Evolutionary conservation across 495 filamentous ascomycete genomes (phyloP).

Genomic region (Penicillium chermesinum): DNA sequence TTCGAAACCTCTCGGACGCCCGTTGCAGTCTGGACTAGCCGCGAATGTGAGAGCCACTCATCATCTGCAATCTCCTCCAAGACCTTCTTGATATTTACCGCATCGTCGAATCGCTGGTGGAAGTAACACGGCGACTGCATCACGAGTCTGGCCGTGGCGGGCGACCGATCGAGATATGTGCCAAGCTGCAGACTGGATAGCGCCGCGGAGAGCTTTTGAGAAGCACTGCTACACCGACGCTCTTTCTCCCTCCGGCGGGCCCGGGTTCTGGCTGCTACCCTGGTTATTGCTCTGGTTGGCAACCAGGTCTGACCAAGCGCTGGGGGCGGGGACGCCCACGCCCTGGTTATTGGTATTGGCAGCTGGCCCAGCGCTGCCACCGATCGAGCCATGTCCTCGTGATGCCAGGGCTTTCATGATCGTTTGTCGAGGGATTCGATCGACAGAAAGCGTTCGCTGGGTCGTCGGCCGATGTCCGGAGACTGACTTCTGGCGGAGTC

Average conservation of each 20-base stretch:
- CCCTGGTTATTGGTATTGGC: constrained; percentile 42
- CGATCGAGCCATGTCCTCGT: constrained; percentile 48
- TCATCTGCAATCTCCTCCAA: constrained; percentile 89
- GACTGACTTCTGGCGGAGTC: constrained; percentile 39
- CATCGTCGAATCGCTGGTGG: constrained; percentile 92
- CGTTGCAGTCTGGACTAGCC: constrained; percentile 89
- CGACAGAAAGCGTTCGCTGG: constrained; percentile 58
- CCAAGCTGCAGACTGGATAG: constrained; percentile 55
- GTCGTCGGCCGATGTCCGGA: constrained; percentile 41
- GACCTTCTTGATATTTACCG: constrained; percentile 90
- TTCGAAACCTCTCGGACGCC: constrained; percentile 91
- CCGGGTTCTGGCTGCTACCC: constrained; percentile 13
- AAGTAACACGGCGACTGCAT: constrained; percentile 94
- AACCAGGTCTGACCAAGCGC: constrained; percentile 44
- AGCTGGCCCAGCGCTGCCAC: background rate
- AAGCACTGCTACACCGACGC: constrained; percentile 44
- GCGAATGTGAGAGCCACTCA: constrained; percentile 85
- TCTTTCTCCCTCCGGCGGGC: constrained; percentile 36
- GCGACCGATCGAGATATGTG: constrained; percentile 41
- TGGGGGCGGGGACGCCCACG: constrained; percentile 44
- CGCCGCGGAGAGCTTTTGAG: constrained; percentile 60
- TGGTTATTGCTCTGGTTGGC: constrained; percentile 18
- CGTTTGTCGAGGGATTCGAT: constrained; percentile 75
- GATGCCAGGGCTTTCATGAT: constrained; percentile 86
- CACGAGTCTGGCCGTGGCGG: constrained; percentile 57